These are phyloP conservation scores for Plantago major DNA, from an alignment of 257 asterid species.

Conservation along the genomic window DNA sequence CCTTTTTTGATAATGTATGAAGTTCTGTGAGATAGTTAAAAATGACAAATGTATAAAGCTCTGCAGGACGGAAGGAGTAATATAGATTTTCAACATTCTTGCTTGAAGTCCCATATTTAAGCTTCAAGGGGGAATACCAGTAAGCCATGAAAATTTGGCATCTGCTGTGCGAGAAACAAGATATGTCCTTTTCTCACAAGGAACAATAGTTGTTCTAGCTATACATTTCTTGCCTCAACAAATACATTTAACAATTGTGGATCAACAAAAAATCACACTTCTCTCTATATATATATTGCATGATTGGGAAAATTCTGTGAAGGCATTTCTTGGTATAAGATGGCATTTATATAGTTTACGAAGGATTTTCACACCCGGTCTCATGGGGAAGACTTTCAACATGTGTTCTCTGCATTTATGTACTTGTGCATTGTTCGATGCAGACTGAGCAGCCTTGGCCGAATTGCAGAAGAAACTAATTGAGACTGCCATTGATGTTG, in stretches of 20 bases:
- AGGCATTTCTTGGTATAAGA: conserved; percentile 25
- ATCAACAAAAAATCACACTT: conserved; percentile 18
- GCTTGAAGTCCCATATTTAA: too few relatives aligned
- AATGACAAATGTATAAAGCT: too few relatives aligned
- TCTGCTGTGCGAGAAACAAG: too few relatives aligned
- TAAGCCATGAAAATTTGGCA: too few relatives aligned
- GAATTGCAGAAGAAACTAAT: conserved; percentile 20
- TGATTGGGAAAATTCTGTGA: conserved; percentile 12
- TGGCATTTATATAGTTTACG: conserved; percentile 21
- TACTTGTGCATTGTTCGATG: conserved; percentile 19
- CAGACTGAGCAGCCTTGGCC: conserved; percentile 10
- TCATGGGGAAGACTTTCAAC: conserved; percentile 14
- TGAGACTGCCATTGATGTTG: not conserved
- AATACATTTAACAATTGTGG: conserved; percentile 10
- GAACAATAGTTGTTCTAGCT: conserved; percentile 14
- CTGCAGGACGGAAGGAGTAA: too few relatives aligned
- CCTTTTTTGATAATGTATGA: too few relatives aligned
- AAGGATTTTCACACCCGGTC: conserved; percentile 7
- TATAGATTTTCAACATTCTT: too few relatives aligned
- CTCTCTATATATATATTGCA: conserved; percentile 16
- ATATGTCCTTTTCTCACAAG: conserved; percentile 4
- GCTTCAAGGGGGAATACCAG: too few relatives aligned
- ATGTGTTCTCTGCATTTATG: conserved; percentile 12
- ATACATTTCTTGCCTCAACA: conserved; percentile 21
- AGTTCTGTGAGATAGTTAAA: too few relatives aligned